Percentiles rank a stretch among this genome's conserved stretches.
Evolutionary conservation across 257 asterid genomes (phyloP).

Genomic region (Echium plantagineum): DNA sequence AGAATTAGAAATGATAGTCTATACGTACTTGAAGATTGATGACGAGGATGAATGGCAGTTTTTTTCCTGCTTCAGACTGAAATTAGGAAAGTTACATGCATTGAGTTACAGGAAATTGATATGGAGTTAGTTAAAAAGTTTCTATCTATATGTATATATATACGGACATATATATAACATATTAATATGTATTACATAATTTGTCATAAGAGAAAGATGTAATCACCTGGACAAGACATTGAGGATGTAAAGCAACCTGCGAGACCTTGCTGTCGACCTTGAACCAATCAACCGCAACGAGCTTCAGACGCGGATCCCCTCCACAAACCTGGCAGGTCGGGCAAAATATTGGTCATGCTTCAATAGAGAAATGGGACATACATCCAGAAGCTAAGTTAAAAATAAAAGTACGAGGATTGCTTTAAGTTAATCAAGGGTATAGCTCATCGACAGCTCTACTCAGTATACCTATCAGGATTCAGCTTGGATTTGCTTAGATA

Average conservation of each 20-base stretch:
- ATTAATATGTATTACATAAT: too few relatives aligned
- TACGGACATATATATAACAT: too few relatives aligned
- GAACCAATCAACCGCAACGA: slow-evolving; percentile 97
- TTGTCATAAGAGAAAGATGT: neutral
- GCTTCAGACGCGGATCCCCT: slow-evolving; percentile 89
- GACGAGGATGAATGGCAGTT: slow-evolving; percentile 65
- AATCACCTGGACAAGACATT: slow-evolving; percentile 77
- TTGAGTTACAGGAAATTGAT: too few relatives aligned
- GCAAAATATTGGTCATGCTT: slow-evolving; percentile 3
- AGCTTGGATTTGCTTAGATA: neutral
- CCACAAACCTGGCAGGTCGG: slow-evolving; percentile 59
- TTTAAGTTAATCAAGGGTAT: neutral
- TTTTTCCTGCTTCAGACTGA: slow-evolving; percentile 81
- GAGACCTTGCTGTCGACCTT: slow-evolving; percentile 54
- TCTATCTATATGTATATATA: too few relatives aligned
- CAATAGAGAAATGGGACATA: neutral
- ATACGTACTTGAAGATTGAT: slow-evolving; percentile 76
- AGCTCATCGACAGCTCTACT: too few relatives aligned
- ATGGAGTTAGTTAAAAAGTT: too few relatives aligned
- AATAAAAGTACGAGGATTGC: neutral
- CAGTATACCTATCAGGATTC: neutral
- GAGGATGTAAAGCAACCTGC: slow-evolving; percentile 75
- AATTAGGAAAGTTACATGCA: slow-evolving; percentile 12
- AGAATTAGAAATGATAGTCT: neutral
- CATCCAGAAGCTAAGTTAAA: neutral